These are phyloP conservation scores for Groenewaldozyma salmanticensis DNA, from an alignment of 805 yeast genomes.

Conservation along the genomic window DNA sequence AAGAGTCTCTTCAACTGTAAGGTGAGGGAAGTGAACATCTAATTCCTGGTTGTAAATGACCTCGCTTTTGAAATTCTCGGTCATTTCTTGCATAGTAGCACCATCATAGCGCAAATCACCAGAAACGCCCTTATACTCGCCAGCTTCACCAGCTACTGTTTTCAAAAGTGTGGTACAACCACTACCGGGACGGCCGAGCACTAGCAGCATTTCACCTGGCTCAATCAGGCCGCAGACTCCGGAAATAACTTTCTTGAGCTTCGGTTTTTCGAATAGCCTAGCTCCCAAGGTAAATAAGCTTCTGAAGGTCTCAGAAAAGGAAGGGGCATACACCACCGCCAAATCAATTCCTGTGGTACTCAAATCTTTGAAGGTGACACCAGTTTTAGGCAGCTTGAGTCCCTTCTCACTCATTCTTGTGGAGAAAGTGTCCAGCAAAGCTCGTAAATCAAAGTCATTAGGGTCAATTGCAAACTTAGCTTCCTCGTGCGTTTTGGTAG, in stretches of 20 bases:
- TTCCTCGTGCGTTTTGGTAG: constrained; percentile 39
- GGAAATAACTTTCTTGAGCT: constrained; percentile 3
- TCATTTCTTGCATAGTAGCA: constrained; percentile 48
- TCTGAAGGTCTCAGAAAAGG: constrained; percentile 35
- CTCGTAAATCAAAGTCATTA: constrained; percentile 38
- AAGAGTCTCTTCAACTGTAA: constrained; percentile 66
- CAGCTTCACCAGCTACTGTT: constrained; percentile 50
- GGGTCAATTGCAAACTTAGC: constrained; percentile 35
- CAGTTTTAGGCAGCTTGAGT: constrained; percentile 28
- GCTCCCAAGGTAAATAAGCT: constrained; percentile 10
- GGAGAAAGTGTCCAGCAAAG: constrained; percentile 24
- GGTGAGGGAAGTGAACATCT: constrained; percentile 67
- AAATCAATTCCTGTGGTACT: constrained; percentile 39
- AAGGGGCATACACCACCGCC: constrained; percentile 35
- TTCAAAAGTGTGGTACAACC: constrained; percentile 68
- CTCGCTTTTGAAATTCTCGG: constrained; percentile 44
- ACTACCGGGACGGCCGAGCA: constrained; percentile 68
- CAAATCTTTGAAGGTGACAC: constrained; percentile 30
- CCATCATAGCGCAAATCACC: constrained; percentile 59
- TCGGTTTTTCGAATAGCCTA: not conserved
- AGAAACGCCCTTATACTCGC: constrained; percentile 36
- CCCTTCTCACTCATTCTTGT: constrained; percentile 24
- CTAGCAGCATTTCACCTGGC: constrained; percentile 63
- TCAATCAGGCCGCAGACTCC: constrained; percentile 30
- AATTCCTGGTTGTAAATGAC: constrained; percentile 33